Conservation (phyloP, 108 stramenopile species). For the Nitzschia sp. region DNA sequence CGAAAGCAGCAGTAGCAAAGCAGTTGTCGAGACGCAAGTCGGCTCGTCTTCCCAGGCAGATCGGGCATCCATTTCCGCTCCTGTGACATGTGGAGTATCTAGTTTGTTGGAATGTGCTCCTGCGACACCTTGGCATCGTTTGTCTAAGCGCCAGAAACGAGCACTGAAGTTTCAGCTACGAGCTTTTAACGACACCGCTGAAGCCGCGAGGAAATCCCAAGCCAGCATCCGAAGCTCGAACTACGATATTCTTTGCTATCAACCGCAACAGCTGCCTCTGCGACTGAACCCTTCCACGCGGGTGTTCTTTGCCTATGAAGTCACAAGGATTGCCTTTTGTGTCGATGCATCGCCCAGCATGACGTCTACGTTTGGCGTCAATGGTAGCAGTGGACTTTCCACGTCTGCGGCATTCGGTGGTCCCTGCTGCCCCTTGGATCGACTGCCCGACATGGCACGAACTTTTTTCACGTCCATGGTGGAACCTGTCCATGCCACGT, state of each 20-base stretch:
- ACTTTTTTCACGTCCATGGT: constrained; percentile 63
- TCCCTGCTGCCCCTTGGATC: constrained; percentile 60
- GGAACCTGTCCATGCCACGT: constrained; percentile 49
- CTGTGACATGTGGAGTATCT: constrained; percentile 56
- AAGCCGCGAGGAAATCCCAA: constrained; percentile 15
- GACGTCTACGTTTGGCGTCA: constrained; percentile 58
- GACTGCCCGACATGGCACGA: constrained; percentile 56
- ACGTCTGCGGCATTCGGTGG: neutral
- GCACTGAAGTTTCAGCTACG: constrained; percentile 43
- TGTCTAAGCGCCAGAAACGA: constrained; percentile 34
- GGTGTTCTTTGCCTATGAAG: constrained; percentile 75
- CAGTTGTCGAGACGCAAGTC: neutral
- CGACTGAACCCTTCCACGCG: constrained; percentile 61
- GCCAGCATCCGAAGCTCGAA: constrained; percentile 22
- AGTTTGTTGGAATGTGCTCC: constrained; percentile 70
- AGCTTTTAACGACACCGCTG: constrained; percentile 58
- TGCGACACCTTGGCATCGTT: constrained; percentile 20
- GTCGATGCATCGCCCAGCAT: constrained; percentile 80
- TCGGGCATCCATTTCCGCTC: neutral
- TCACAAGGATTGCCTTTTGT: constrained; percentile 78
- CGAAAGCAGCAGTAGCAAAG: neutral
- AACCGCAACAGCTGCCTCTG: constrained; percentile 66
- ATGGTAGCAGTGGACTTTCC: neutral
- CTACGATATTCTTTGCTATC: constrained; percentile 42
- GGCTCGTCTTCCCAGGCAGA: neutral